Evolutionary conservation across 495 filamentous ascomycete species (phyloP).

Genomic region (Talaromyces borbonicus): DNA sequence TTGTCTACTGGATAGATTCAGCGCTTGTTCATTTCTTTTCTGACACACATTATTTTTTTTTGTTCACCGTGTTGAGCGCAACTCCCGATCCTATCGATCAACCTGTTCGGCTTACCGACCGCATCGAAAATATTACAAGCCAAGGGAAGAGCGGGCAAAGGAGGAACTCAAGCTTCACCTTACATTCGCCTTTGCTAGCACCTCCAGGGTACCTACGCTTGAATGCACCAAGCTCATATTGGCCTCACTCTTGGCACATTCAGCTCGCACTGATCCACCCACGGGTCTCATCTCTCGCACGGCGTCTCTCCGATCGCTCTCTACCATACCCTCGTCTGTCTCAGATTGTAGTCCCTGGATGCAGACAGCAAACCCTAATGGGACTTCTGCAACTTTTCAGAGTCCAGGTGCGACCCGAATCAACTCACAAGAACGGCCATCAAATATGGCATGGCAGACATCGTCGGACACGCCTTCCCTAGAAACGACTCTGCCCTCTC

Average conservation of each 20-base stretch:
- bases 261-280: too few relatives aligned
- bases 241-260: too few relatives aligned
- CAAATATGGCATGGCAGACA: constrained; percentile 34
- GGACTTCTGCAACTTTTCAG: constrained; percentile 31
- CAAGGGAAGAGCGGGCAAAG: neutral
- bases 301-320: neutral
- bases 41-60: constrained; percentile 2
- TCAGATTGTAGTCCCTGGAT: constrained; percentile 25
- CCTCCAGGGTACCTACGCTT: too few relatives aligned
- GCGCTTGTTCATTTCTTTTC: neutral
- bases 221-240: too few relatives aligned
- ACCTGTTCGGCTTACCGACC: neutral
- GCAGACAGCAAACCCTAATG: constrained; percentile 33
- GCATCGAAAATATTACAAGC: neutral
- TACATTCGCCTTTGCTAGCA: too few relatives aligned
- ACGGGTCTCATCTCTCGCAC: too few relatives aligned
- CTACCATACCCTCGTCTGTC: neutral
- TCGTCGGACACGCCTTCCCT: constrained; percentile 24
- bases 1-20: constrained; percentile 9
- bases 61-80: neutral
- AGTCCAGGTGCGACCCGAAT: constrained; percentile 32
- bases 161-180: too few relatives aligned
- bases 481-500: constrained; percentile 20
- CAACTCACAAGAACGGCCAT: constrained; percentile 31
- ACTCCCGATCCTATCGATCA: neutral